A percentile compares a stretch with the other conserved stretches of the same genome.
phyloP scores from a whole-genome alignment of 75 land plant genomes.

The Cryptomeria japonica region DNA sequence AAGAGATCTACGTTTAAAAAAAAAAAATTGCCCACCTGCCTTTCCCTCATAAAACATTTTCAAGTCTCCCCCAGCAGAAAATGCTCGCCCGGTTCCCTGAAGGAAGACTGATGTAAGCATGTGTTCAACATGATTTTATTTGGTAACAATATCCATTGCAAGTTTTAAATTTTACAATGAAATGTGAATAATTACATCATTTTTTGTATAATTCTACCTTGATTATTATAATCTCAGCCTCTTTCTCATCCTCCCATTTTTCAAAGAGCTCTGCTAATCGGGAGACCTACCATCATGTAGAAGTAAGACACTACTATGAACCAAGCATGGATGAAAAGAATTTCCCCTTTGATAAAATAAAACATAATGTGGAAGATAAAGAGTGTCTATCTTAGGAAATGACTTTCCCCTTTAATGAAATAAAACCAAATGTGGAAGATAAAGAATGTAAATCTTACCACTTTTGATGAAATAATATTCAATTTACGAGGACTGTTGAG shows the following conservation, averaged over 20 bases:
- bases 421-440: background rate
- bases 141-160: background rate
- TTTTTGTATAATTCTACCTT: constrained; percentile 50
- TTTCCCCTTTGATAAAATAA: background rate
- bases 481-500: constrained; percentile 77
- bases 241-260: constrained; percentile 82
- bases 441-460: constrained; percentile 43
- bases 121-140: background rate
- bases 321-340: background rate
- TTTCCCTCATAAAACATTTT: constrained; percentile 85
- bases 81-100: constrained; percentile 87
- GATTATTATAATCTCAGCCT: constrained; percentile 65
- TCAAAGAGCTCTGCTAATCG: constrained; percentile 60
- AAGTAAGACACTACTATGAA: background rate
- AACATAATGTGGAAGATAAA: background rate
- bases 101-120: background rate
- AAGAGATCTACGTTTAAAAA: constrained; percentile 14
- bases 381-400: constrained; percentile 17
- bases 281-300: constrained; percentile 42
- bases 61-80: constrained; percentile 97
- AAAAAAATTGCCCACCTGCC: constrained; percentile 7
- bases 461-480: constrained; percentile 70
- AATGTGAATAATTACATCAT: too few species aligned
- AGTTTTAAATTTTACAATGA: background rate
- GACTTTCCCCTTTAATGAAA: background rate